phyloP scores from a whole-genome alignment of 148 eudicot genomes.

The Arctostaphylos glauca region DNA sequence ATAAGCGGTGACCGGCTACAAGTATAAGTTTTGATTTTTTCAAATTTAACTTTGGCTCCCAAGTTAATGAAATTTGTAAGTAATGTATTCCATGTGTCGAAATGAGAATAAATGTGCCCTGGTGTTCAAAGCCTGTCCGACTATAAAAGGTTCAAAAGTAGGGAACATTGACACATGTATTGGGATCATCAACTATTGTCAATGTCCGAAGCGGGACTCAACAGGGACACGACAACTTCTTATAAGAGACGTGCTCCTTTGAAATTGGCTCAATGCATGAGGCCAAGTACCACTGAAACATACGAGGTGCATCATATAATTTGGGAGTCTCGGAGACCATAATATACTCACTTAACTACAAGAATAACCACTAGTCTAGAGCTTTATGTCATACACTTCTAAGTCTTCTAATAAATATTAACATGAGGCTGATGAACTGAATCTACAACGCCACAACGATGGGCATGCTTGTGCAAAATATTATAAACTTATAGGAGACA shows the following conservation, averaged over 20 bases:
- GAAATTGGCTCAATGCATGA: constrained; percentile 1
- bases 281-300: neutral
- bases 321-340: neutral
- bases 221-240: neutral
- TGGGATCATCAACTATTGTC: neutral
- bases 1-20: no score
- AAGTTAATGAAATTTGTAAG: neutral
- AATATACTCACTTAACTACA: constrained; percentile 1
- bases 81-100: neutral
- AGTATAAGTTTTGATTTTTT: neutral
- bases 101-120: neutral
- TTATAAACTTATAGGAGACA: neutral
- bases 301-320: neutral
- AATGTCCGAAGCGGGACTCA: neutral
- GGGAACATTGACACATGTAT: neutral
- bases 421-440: neutral
- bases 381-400: neutral
- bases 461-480: neutral
- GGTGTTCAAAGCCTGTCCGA: neutral
- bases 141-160: neutral
- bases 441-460: neutral
- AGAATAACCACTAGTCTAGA: neutral
- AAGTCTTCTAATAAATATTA: neutral
- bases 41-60: neutral
- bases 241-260: neutral